These are phyloP conservation scores for Monosporascus cannonballus DNA, from an alignment of 2,329 filamentous ascomycete species.

Conservation along the genomic window DNA sequence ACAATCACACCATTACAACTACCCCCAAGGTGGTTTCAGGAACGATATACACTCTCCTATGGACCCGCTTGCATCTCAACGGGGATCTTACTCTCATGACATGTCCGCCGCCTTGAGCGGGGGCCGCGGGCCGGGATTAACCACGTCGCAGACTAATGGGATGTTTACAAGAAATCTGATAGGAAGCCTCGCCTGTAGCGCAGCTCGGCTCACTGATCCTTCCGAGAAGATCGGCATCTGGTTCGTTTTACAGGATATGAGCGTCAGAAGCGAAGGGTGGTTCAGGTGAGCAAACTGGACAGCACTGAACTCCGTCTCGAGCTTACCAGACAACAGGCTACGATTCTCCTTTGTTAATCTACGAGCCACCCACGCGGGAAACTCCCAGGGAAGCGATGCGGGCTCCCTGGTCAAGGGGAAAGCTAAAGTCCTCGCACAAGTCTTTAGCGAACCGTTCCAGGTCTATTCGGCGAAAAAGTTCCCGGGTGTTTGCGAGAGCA, in stretches of 20 bases:
- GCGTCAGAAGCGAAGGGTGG: conserved; percentile 83
- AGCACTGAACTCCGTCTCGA: neutral
- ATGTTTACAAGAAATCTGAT: conserved; percentile 97
- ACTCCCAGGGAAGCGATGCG: conserved; percentile 30
- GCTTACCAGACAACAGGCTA: conserved; percentile 35
- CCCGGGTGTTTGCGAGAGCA: conserved; percentile 93
- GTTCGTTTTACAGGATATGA: conserved; percentile 95
- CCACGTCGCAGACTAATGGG: conserved; percentile 54
- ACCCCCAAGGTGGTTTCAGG: conserved; percentile 20
- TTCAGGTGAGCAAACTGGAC: conserved; percentile 62
- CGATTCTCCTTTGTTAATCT: conserved; percentile 81
- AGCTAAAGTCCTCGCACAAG: conserved; percentile 75
- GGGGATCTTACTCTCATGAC: conserved; percentile 29
- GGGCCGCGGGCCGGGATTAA: conserved; percentile 10
- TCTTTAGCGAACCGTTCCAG: conserved; percentile 83
- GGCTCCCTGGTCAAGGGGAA: conserved; percentile 63
- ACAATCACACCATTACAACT: conserved; percentile 22
- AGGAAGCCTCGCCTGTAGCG: conserved; percentile 82
- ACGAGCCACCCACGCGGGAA: conserved; percentile 41
- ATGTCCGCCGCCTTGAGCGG: conserved; percentile 20
- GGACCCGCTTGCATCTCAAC: conserved; percentile 19
- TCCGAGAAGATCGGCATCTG: conserved; percentile 82
- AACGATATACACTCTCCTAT: conserved; percentile 20
- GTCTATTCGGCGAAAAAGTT: conserved; percentile 98
- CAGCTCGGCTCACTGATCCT: conserved; percentile 74